A percentile compares a stretch with the other conserved stretches of the same genome.
phyloP scores from a whole-genome alignment of 139 green algal species.

The Haematococcus lacustris region DNA sequence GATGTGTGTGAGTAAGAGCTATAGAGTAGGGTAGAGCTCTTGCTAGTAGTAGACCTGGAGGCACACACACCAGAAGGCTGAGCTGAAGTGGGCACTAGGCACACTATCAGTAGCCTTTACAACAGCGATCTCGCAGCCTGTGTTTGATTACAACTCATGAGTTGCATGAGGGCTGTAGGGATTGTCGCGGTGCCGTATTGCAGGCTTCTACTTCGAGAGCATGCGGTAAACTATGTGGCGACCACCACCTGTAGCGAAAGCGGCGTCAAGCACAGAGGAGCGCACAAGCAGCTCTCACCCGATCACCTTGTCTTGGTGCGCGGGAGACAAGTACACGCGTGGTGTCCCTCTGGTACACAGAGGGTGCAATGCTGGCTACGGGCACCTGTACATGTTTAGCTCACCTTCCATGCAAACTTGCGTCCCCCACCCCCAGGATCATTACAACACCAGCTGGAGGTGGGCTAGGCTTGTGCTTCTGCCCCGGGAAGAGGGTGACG shows the following conservation, averaged over 20 bases:
- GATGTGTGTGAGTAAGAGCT: too few species aligned
- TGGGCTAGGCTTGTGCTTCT: constrained; percentile 1
- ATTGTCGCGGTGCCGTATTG: too few species aligned
- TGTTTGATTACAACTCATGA: too few species aligned
- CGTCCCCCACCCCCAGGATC: neutral
- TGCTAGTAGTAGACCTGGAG: too few species aligned
- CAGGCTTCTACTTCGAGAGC: neutral
- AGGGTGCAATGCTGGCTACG: neutral
- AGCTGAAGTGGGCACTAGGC: too few species aligned
- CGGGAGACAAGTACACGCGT: too few species aligned
- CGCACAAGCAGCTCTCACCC: neutral
- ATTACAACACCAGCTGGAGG: too few species aligned
- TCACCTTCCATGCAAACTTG: neutral
- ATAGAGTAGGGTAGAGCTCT: too few species aligned
- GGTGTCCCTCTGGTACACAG: neutral
- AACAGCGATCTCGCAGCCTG: too few species aligned
- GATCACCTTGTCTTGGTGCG: neutral
- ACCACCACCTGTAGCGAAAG: neutral
- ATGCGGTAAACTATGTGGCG: neutral
- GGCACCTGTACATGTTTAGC: neutral
- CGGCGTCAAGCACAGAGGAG: neutral
- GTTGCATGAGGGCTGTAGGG: too few species aligned
- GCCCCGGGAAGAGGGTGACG: neutral
- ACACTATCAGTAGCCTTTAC: too few species aligned
- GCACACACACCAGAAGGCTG: too few species aligned